phyloP scores from a whole-genome alignment of 768 basidiomycete species.

The Psilocybe cyanescens region DNA sequence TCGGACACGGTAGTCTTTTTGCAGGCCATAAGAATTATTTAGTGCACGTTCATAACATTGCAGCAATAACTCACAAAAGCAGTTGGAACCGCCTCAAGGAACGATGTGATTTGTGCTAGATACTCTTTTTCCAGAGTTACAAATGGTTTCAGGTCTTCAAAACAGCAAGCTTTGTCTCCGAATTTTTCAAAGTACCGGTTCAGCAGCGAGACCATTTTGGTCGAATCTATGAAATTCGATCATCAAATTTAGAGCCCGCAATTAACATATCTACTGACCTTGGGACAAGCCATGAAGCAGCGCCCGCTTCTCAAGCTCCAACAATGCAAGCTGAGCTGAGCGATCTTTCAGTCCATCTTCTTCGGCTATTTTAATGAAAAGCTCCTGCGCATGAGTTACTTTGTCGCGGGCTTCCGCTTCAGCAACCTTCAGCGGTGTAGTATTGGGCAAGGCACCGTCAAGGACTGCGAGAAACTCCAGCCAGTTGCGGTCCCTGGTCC shows the following conservation, averaged over 20 bases:
- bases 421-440: constrained; percentile 26
- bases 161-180: constrained; percentile 84
- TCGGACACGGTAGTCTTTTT: constrained; percentile 52
- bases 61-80: constrained; percentile 47
- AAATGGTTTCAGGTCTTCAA: constrained; percentile 82
- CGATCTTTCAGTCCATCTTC: constrained; percentile 75
- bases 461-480: constrained; percentile 78
- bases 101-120: constrained; percentile 53
- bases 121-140: constrained; percentile 52
- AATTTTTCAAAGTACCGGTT: constrained; percentile 72
- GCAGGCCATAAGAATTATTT: background rate
- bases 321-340: constrained; percentile 69
- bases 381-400: constrained; percentile 42
- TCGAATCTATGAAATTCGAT: constrained; percentile 40
- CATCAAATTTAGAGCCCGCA: background rate
- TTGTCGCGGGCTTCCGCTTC: constrained; percentile 33
- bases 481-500: constrained; percentile 80
- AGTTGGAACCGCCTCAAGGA: constrained; percentile 50
- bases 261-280: constrained; percentile 34
- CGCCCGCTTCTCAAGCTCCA: constrained; percentile 76
- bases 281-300: constrained; percentile 48
- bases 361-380: constrained; percentile 62
- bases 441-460: constrained; percentile 61
- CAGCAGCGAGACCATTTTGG: constrained; percentile 50
- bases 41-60: background rate